A percentile compares a stretch with the other conserved stretches of the same genome.
Conservation (phyloP, 139 green algal genomes). For the Mychonastes homosphaera region DNA sequence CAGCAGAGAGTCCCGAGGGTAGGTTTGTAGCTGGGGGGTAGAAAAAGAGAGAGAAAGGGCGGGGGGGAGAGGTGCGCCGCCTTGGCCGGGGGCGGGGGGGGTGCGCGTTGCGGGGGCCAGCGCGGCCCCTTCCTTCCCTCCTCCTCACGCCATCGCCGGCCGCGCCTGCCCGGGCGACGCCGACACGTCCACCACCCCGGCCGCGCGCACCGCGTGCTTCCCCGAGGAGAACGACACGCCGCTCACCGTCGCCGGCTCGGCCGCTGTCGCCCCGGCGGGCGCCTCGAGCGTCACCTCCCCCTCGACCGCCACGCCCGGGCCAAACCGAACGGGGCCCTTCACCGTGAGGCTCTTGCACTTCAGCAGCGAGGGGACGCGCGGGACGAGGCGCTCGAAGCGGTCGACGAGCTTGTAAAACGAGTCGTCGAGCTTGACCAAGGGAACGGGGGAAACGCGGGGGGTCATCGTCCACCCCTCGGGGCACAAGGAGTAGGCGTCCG, state of each 20-base stretch:
- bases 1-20: too few species aligned
- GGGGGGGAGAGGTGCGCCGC: too few species aligned
- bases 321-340: conserved; percentile 30
- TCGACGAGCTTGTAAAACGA: conserved; percentile 71
- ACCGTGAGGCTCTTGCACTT: conserved; percentile 51
- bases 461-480: conserved; percentile 19
- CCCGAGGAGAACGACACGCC: too few species aligned
- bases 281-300: conserved; percentile 41
- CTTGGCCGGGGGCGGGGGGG: too few species aligned
- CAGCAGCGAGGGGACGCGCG: conserved; percentile 43
- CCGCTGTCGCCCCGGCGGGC: not conserved
- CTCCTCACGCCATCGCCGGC: too few species aligned
- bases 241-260: conserved; percentile 1
- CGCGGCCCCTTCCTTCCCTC: too few species aligned
- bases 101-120: too few species aligned
- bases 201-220: conserved; percentile 1
- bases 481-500: conserved; percentile 51
- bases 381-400: conserved; percentile 52
- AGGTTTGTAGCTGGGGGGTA: too few species aligned
- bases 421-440: conserved; percentile 69
- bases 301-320: conserved; percentile 29
- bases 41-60: too few species aligned
- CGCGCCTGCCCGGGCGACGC: too few species aligned
- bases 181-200: too few species aligned
- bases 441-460: conserved; percentile 16